A percentile compares a stretch with the other conserved stretches of the same genome.
These are phyloP conservation scores for Ustilago bromivora DNA, from an alignment of 1,284 basidiomycete genomes.

Conservation along the genomic window DNA sequence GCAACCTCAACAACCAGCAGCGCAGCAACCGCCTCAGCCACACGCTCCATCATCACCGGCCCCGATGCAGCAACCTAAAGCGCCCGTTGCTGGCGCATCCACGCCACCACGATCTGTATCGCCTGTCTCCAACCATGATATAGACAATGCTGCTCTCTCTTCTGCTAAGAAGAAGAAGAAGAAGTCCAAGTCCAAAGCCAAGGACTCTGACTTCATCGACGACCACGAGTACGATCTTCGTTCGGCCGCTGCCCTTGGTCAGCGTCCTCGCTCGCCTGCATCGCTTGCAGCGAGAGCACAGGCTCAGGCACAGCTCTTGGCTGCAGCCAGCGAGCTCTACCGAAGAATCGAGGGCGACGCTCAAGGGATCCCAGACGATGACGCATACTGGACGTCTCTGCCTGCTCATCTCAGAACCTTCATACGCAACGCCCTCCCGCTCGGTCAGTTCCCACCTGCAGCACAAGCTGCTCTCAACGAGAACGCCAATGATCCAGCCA, in stretches of 20 bases:
- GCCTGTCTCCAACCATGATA: slow-evolving; percentile 37
- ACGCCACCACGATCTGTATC: slow-evolving; percentile 43
- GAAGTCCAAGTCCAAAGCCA: slow-evolving; percentile 61
- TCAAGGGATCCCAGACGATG: slow-evolving; percentile 71
- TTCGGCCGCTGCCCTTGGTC: slow-evolving; percentile 37
- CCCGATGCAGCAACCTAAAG: slow-evolving; percentile 24
- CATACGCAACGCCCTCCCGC: slow-evolving; percentile 74
- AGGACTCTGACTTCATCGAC: slow-evolving; percentile 46
- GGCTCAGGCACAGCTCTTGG: slow-evolving; percentile 66
- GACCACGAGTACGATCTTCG: slow-evolving; percentile 49
- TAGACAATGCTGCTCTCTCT: slow-evolving; percentile 33
- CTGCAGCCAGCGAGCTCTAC: slow-evolving; percentile 68
- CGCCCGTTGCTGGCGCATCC: slow-evolving; percentile 36
- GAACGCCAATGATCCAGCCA: slow-evolving; percentile 57
- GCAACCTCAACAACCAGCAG: too few species aligned
- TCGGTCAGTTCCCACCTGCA: slow-evolving; percentile 64
- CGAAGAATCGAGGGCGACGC: slow-evolving; percentile 68
- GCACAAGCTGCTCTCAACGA: slow-evolving; percentile 52
- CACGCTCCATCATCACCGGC: slow-evolving; percentile 28
- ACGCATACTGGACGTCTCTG: slow-evolving; percentile 75
- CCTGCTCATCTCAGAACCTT: slow-evolving; percentile 74
- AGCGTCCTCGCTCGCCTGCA: slow-evolving; percentile 45
- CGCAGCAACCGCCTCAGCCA: slow-evolving; percentile 33
- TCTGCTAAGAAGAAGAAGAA: slow-evolving; percentile 65
- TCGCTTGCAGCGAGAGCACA: slow-evolving; percentile 60